phyloP scores from a whole-genome alignment of 139 green algal genomes.

The Pseudopediastrum boryanum region DNA sequence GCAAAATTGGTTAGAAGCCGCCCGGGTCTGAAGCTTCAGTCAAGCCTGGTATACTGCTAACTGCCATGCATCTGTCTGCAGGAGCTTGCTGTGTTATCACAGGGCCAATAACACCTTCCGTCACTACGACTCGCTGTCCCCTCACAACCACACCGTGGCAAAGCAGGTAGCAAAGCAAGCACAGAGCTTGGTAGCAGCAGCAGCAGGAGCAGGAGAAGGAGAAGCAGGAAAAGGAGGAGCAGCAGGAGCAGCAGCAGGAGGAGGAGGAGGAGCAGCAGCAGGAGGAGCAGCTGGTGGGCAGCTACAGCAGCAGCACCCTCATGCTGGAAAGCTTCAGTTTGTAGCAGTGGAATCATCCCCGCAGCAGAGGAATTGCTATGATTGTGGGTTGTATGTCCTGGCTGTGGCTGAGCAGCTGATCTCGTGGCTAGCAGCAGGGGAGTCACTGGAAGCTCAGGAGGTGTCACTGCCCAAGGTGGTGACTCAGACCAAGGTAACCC shows the following conservation, averaged over 20 bases:
- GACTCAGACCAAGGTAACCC: too few species aligned
- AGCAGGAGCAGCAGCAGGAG: slow-evolving; percentile 10
- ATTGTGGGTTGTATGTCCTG: slow-evolving; percentile 79
- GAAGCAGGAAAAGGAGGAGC: neutral
- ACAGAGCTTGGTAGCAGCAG: neutral
- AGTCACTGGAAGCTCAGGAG: too few species aligned
- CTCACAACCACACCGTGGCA: slow-evolving; percentile 44
- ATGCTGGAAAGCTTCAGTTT: neutral
- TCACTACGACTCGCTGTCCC: slow-evolving; percentile 63
- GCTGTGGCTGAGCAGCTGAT: too few species aligned
- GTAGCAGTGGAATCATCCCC: slow-evolving; percentile 38
- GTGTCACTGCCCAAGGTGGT: too few species aligned
- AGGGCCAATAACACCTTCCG: slow-evolving; percentile 37
- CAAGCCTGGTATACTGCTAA: too few species aligned
- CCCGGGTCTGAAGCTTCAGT: too few species aligned
- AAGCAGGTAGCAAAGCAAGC: slow-evolving; percentile 10
- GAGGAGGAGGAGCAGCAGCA: neutral
- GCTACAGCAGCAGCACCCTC: too few species aligned
- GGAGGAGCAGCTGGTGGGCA: slow-evolving; percentile 1
- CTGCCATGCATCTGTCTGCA: too few species aligned
- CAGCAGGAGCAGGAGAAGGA: neutral
- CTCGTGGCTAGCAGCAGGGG: too few species aligned
- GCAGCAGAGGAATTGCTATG: slow-evolving; percentile 69
- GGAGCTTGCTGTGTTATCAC: slow-evolving; percentile 57
- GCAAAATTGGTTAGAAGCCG: too few species aligned